Percentiles rank a stretch among this genome's conserved stretches.
Conservation (phyloP, 805 yeast genomes). For the Candida chauliodis region DNA sequence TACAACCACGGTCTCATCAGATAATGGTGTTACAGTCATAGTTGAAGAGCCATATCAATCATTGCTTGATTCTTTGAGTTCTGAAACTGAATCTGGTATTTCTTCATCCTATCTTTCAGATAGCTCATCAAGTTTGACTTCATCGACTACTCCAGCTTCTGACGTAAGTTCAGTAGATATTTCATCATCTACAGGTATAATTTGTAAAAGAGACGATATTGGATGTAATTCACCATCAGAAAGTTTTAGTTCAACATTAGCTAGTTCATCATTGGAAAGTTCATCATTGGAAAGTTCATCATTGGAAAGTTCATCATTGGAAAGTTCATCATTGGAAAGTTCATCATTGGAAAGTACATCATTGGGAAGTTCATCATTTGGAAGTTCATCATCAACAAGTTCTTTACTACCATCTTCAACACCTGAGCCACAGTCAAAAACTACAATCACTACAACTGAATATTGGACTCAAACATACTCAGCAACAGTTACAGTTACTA, state of each 20-base stretch:
- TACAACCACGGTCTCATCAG: constrained; percentile 10
- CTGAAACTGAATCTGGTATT: background rate
- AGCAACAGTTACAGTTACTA: background rate
- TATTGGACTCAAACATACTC: background rate
- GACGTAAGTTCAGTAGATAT: background rate
- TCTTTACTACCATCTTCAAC: background rate
- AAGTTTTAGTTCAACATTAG: background rate
- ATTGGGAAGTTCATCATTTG: no score
- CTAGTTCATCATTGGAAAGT: no score
- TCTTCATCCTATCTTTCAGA: background rate
- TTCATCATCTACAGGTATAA: background rate
- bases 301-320: no score
- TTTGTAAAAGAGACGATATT: constrained; percentile 4
- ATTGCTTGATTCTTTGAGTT: background rate
- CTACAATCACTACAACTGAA: background rate
- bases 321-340: no score
- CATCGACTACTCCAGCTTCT: background rate
- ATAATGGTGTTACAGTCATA: background rate
- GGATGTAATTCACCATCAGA: background rate
- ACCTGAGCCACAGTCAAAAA: background rate
- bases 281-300: no score
- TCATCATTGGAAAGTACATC: background rate
- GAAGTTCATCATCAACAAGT: no score
- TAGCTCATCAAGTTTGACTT: background rate
- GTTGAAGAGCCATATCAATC: background rate